Evolutionary conservation across 208 protist species (phyloP), one percentile per base, ranked within the genome.

Genomic region (Willaertia magna): DNA sequence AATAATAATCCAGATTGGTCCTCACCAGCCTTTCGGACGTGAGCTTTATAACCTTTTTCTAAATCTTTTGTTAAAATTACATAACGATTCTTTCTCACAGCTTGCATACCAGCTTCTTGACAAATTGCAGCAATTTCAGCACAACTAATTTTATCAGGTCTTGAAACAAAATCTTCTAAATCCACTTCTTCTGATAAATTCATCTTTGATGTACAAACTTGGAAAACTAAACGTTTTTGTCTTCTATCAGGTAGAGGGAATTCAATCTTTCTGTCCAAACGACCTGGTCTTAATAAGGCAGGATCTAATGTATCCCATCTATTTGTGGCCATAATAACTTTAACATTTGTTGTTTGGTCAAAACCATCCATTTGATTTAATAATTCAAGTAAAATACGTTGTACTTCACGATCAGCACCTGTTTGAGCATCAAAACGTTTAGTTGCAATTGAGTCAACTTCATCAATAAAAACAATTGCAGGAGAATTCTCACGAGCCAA

Each of bases 321-420:
- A 88, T 99, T 99, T 6, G 98, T 99, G n/a, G 98, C 98, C 98
- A 99, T 99, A 89, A 99, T 99, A 6, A 99, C 97, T 89, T 99
- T 99, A 48, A 99, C 98, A 87, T 99, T 99, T 11, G 95, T 96
- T 7, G 93, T 95, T 86, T 98, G 95, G 86, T 99, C 98, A 89
- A 99, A 99, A 85, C 98, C 98, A 90, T 99, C 98, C 98, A 99
- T 99, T 92, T 99, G 98, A 81, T 97, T 99, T 34, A 99, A 95
- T 52, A 99, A 92, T 93, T 99, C 98, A 79, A 99, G 93, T 16
- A 99, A 91, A 87, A 99, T 99, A 82, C 98, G 96, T 93, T 99
- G 98, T 84, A 99, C 98, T 92, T 99, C 97, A 76, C 98, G 92
- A 92, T 99, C 98, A 4, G 97, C 98, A 75, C 97, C 98, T 20